phyloP scores from a whole-genome alignment of 306 rosid species.

The Oxytropis ochrocephala region DNA sequence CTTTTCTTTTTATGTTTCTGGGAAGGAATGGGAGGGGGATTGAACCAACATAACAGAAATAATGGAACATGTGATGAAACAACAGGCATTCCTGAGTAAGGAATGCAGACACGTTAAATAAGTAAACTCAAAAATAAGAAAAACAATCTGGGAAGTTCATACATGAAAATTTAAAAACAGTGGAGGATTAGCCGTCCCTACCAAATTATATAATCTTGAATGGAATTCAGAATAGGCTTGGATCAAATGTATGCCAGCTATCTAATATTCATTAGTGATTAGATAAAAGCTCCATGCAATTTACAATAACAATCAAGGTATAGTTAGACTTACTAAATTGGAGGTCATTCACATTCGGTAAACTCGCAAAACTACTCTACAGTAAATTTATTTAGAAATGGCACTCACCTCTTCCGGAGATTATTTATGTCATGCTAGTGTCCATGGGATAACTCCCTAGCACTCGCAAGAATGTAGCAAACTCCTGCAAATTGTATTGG shows the following conservation, averaged over 20 bases:
- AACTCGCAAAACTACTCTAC: constrained; percentile 1
- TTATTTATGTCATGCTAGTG: constrained; percentile 42
- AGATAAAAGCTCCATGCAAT: constrained; percentile 5
- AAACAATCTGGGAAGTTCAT: neutral
- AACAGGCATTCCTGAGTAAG: neutral
- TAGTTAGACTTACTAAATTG: neutral
- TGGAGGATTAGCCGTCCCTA: neutral
- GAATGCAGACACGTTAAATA: neutral
- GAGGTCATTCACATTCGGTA: neutral
- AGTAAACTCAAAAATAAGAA: constrained; percentile 5
- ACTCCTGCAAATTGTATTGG: constrained; percentile 52
- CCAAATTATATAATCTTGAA: neutral
- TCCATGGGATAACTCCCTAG: constrained; percentile 97
- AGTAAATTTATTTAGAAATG: neutral
- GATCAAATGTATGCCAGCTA: constrained; percentile 3
- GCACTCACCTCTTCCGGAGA: constrained; percentile 23
- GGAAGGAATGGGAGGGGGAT: neutral
- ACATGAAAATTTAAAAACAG: neutral
- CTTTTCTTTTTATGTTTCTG: neutral
- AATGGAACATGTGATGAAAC: neutral
- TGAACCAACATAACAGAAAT: neutral
- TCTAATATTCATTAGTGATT: neutral
- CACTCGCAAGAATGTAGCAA: constrained; percentile 90
- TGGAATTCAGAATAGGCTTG: neutral
- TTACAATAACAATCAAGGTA: constrained; percentile 3